Base-by-base conservation (phyloP, 305 asterid species). In the Rubia balearica region DNA sequence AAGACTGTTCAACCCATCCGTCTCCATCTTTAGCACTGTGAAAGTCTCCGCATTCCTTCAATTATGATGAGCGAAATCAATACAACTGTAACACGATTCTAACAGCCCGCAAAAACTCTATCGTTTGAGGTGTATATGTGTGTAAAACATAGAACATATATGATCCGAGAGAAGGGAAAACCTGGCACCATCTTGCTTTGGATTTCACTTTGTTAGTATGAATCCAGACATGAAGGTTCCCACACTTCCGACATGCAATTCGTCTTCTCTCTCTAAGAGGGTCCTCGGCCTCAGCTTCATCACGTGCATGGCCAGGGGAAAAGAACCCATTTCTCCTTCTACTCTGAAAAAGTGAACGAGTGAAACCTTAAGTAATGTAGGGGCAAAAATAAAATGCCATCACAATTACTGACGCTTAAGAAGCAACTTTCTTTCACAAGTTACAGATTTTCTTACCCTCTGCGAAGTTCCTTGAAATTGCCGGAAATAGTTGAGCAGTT, bases 141-240 rank as follows among this genome's bases (percentile, higher is more conserved):
- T 59, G 24, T 3, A 56, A 7, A 69, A 38, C 21, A 27, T 49
- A 38, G 21, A 41, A 63, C 60, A 21, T 24, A 19, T 24, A 65
- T 60, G 55, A 45, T 27, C 10, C 13, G 16, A 74, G 48, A 55
- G 78, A 75, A 70, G 48, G 65, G 43, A 67, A 38, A 83, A 93
- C 98, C 97, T 93, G 97, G 77, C 98, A 93, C 98, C 97, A 90
- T 93, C 98, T 85, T 76, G 97, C 98, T 84, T 79, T 93, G 61
- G 92, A 78, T 84, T 93, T 93, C 65, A 71, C 57, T 83, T 87
- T 93, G 72, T 83, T 88, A 53, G 98, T 89, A 75, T 60, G 66
- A 61, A 85, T 70, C 97, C 98, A 93, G 71, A 86, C 53, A 75
- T 93, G 98, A 70, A 90, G 82, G 72, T 80, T 75, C 71, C 90